Conservation (phyloP, 805 yeast genomes). For the Phaffomyces thermotolerans region DNA sequence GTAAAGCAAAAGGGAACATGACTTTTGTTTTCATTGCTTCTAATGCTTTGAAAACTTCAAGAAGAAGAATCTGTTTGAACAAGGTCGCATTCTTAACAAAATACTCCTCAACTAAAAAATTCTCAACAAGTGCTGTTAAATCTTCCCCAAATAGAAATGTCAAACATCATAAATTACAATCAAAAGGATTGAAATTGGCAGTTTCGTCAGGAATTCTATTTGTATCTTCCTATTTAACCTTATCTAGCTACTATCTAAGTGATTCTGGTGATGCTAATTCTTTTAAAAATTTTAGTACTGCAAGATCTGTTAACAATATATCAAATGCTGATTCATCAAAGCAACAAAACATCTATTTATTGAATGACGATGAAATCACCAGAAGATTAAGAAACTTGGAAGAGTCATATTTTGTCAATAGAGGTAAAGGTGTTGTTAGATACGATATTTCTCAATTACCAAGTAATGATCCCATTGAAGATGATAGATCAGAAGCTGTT, state of each 20-base stretch:
- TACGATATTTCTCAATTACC: slow-evolving; percentile 88
- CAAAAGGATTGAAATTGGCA: slow-evolving; percentile 19
- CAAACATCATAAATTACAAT: neutral
- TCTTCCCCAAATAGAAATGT: neutral
- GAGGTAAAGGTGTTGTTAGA: slow-evolving; percentile 82
- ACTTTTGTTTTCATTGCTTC: slow-evolving; percentile 5
- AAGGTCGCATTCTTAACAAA: neutral
- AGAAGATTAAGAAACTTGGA: slow-evolving; percentile 62
- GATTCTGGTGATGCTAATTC: slow-evolving; percentile 20
- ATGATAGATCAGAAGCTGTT: slow-evolving; percentile 80
- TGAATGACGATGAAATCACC: slow-evolving; percentile 67
- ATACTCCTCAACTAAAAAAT: neutral
- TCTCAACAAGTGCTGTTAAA: neutral
- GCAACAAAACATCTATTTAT: slow-evolving; percentile 48
- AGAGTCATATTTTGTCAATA: slow-evolving; percentile 70
- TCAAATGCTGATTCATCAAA: slow-evolving; percentile 17
- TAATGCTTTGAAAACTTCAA: slow-evolving; percentile 3
- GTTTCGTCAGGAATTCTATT: slow-evolving; percentile 24
- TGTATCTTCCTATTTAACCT: slow-evolving; percentile 22
- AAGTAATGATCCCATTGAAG: slow-evolving; percentile 91
- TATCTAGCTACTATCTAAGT: slow-evolving; percentile 19
- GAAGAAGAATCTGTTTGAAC: neutral
- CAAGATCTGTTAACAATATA: slow-evolving; percentile 14
- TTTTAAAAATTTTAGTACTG: slow-evolving; percentile 17
- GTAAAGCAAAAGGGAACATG: neutral